Percentiles rank a stretch among this genome's conserved stretches.
phyloP scores from a whole-genome alignment of 2,329 filamentous ascomycete genomes.

The Pestalotiopsis sp. region DNA sequence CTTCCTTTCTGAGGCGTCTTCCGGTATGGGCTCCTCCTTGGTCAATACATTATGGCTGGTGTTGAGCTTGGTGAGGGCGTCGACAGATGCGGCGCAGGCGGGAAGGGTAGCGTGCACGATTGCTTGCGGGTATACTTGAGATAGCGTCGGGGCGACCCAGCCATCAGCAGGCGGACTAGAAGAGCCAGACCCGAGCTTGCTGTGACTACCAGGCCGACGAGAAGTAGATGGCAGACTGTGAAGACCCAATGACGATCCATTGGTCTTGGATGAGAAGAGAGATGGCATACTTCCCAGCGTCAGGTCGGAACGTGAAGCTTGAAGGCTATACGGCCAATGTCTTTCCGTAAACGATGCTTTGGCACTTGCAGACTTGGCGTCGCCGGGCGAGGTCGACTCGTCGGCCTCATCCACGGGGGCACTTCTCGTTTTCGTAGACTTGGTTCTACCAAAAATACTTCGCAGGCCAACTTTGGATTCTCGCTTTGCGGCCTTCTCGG shows the following conservation, averaged over 20 bases:
- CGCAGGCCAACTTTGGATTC: constrained; percentile 54
- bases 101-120: constrained; percentile 73
- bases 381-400: constrained; percentile 28
- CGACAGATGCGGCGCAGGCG: constrained; percentile 66
- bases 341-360: constrained; percentile 47
- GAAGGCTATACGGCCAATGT: constrained; percentile 41
- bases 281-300: constrained; percentile 24
- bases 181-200: constrained; percentile 17
- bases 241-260: constrained; percentile 9
- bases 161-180: constrained; percentile 17
- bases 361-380: constrained; percentile 36
- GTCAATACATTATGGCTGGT: constrained; percentile 44
- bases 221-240: constrained; percentile 10
- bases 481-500: constrained; percentile 43
- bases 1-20: constrained; percentile 30
- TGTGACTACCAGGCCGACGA: constrained; percentile 14
- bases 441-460: constrained; percentile 51
- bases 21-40: constrained; percentile 33
- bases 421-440: constrained; percentile 31
- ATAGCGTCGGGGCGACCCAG: constrained; percentile 75
- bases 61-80: constrained; percentile 65
- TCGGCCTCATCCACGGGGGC: constrained; percentile 22
- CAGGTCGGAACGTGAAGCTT: constrained; percentile 36
- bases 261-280: constrained; percentile 17
- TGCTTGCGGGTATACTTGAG: constrained; percentile 84